A percentile compares a stretch with the other conserved stretches of the same genome.
Conservation (phyloP, 2,329 filamentous ascomycete species). For the Ceratocystis alfenasii region DNA sequence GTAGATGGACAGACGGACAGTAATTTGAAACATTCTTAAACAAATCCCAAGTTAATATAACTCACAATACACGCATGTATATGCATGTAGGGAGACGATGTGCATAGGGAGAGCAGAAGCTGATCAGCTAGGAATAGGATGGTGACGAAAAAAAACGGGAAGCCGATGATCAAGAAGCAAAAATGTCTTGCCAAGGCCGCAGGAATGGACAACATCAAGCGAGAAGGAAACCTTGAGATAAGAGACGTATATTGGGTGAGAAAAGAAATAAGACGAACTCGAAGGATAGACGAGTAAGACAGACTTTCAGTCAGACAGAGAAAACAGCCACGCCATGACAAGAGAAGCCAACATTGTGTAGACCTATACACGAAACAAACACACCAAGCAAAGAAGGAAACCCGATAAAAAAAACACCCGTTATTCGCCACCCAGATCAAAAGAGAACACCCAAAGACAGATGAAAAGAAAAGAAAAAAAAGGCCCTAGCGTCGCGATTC, state of each 20-base stretch:
- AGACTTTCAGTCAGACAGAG: not conserved
- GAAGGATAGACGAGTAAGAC: not conserved
- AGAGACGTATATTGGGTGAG: not conserved
- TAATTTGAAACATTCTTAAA: constrained; percentile 5
- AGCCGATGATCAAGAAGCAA: too few relatives aligned
- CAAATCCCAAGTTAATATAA: not conserved
- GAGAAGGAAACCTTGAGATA: too few relatives aligned
- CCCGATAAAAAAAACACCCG: not conserved
- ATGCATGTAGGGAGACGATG: too few relatives aligned
- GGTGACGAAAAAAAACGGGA: too few relatives aligned
- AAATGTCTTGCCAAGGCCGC: not conserved
- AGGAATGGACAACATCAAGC: not conserved
- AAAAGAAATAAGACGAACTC: not conserved
- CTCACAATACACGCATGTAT: too few relatives aligned
- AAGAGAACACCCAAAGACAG: not conserved
- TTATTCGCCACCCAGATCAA: not conserved
- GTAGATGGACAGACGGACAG: not conserved
- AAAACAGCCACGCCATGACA: not conserved
- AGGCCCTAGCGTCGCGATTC: too few relatives aligned
- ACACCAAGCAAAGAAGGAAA: not conserved
- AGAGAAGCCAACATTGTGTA: not conserved
- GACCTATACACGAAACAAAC: not conserved
- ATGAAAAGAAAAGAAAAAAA: not conserved
- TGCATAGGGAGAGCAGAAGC: too few relatives aligned
- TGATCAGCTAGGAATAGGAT: too few relatives aligned